A percentile compares a stretch with the other conserved stretches of the same genome.
These are phyloP conservation scores for Pseudonitzschia delicatissima DNA, from an alignment of 108 stramenopile genomes.

Conservation along the genomic window DNA sequence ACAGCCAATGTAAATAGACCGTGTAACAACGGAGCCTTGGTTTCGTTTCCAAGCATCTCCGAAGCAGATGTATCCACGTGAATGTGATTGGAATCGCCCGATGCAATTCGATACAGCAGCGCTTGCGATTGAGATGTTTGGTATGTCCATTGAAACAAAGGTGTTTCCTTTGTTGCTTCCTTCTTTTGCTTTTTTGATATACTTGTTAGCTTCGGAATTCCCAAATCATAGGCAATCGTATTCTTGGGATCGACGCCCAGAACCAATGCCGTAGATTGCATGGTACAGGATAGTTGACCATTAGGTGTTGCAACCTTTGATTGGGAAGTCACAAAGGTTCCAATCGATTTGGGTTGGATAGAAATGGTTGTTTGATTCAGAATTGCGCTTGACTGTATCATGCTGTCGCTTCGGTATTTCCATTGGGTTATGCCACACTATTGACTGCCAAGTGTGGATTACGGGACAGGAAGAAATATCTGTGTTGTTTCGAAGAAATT, in stretches of 20 bases:
- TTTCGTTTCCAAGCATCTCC: constrained; percentile 24
- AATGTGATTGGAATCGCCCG: constrained; percentile 90
- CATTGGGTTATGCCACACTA: constrained; percentile 36
- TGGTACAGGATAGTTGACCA: constrained; percentile 35
- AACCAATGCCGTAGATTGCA: constrained; percentile 61
- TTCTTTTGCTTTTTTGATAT: constrained; percentile 6
- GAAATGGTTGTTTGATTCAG: constrained; percentile 26
- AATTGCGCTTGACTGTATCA: not conserved
- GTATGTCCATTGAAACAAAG: constrained; percentile 32
- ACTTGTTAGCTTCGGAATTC: constrained; percentile 9
- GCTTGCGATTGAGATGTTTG: constrained; percentile 62
- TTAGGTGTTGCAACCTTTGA: constrained; percentile 8
- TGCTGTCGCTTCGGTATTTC: constrained; percentile 9
- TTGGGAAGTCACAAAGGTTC: constrained; percentile 75
- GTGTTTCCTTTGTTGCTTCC: not conserved
- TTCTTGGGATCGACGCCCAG: constrained; percentile 42
- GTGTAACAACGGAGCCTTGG: constrained; percentile 73
- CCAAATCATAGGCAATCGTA: constrained; percentile 34
- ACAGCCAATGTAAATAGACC: constrained; percentile 84
- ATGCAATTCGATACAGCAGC: constrained; percentile 76
- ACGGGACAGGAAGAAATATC: constrained; percentile 40
- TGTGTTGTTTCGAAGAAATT: constrained; percentile 23
- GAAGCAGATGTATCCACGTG: constrained; percentile 58
- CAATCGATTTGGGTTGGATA: constrained; percentile 61
- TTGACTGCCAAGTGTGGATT: constrained; percentile 70